A percentile compares a stretch with the other conserved stretches of the same genome.
phyloP scores from a whole-genome alignment of 345 rosid genomes.

The Syzygium aqueum region DNA sequence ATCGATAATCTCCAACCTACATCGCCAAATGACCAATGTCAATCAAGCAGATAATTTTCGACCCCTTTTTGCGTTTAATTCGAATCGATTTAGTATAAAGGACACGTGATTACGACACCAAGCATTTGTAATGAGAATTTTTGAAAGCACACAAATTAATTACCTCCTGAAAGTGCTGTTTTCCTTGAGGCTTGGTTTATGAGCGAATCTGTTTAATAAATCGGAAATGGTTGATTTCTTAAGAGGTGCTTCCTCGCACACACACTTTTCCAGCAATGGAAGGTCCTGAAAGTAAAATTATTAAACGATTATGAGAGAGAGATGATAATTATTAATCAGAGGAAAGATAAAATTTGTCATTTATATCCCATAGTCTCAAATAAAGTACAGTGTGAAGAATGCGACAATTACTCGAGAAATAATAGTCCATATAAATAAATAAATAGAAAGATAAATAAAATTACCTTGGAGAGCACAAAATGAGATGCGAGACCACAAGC shows the following conservation, averaged over 20 bases:
- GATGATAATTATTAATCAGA: not conserved
- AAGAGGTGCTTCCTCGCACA: not conserved
- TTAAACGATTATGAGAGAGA: not conserved
- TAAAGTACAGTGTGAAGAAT: not conserved
- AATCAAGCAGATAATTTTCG: not conserved
- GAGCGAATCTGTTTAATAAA: conserved; percentile 3
- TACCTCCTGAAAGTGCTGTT: conserved; percentile 6
- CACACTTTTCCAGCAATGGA: not conserved
- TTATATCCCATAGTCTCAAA: not conserved
- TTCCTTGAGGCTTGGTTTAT: not conserved
- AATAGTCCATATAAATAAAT: not conserved
- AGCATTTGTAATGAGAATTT: not conserved
- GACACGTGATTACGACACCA: not conserved
- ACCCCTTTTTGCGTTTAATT: not conserved
- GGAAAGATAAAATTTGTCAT: not conserved
- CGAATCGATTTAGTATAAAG: not conserved
- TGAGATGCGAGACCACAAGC: conserved; percentile 13
- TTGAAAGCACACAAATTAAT: not conserved
- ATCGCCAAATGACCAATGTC: not conserved
- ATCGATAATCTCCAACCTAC: conserved; percentile 8
- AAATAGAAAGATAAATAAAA: not conserved
- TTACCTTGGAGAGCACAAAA: conserved; percentile 4
- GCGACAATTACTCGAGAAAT: not conserved
- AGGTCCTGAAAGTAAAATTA: not conserved
- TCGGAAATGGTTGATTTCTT: not conserved